Percentiles rank a stretch among this genome's conserved stretches.
Conservation (phyloP, 2,329 filamentous ascomycete genomes). For the Lomentospora prolificans region DNA sequence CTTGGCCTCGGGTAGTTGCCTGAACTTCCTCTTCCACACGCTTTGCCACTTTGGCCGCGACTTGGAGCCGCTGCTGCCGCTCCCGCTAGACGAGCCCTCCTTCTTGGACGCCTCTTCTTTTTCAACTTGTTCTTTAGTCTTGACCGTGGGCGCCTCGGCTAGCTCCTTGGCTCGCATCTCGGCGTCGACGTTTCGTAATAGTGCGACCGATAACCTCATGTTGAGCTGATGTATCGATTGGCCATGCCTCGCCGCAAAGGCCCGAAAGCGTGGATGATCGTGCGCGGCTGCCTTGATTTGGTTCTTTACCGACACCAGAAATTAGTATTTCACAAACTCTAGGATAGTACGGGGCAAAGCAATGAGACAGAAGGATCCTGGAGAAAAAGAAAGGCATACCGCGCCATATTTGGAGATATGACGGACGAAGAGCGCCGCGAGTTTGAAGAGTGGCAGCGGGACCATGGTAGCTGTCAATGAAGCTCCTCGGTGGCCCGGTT, state of each 20-base stretch:
- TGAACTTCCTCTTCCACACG: slow-evolving; percentile 53
- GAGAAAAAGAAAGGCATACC: slow-evolving; percentile 31
- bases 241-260: slow-evolving; percentile 51
- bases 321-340: no score
- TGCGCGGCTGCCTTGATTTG: slow-evolving; percentile 57
- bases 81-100: slow-evolving; percentile 6
- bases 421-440: slow-evolving; percentile 52
- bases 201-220: slow-evolving; percentile 52
- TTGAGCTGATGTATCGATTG: slow-evolving; percentile 58
- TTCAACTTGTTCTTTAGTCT: slow-evolving; percentile 50
- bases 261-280: slow-evolving; percentile 51
- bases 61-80: not conserved
- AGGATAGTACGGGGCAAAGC: not conserved
- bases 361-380: not conserved
- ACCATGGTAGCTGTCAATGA: slow-evolving; percentile 49
- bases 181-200: slow-evolving; percentile 47
- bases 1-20: slow-evolving; percentile 52
- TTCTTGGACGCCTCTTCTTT: slow-evolving; percentile 37
- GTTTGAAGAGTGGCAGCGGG: slow-evolving; percentile 57
- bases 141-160: slow-evolving; percentile 54
- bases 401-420: slow-evolving; percentile 62
- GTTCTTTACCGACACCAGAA: slow-evolving; percentile 44
- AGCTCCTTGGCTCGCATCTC: slow-evolving; percentile 51
- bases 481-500: no score
- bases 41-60: slow-evolving; percentile 39